These are phyloP conservation scores for Pugionium cornutum DNA, from an alignment of 345 rosid genomes.

Conservation along the genomic window DNA sequence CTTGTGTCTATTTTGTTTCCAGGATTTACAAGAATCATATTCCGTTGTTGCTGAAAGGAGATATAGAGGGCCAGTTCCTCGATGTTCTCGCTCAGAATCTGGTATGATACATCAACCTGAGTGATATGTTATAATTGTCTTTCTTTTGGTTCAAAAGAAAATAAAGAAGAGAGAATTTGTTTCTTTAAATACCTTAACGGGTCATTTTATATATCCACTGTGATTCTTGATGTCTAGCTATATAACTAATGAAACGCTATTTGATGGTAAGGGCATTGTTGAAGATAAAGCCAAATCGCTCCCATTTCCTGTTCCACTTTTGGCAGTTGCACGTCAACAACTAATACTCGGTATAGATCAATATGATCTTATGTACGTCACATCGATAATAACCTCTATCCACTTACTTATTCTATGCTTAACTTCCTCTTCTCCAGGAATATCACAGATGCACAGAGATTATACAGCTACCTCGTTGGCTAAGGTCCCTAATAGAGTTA, in stretches of 20 bases:
- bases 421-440: slow-evolving; percentile 48
- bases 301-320: slow-evolving; percentile 77
- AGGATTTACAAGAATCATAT: slow-evolving; percentile 82
- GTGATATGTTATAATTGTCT: slow-evolving; percentile 1
- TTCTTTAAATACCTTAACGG: background rate
- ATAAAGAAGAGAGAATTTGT: background rate
- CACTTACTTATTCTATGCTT: slow-evolving; percentile 10
- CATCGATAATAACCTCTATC: slow-evolving; percentile 8
- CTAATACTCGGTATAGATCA: slow-evolving; percentile 63
- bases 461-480: slow-evolving; percentile 50
- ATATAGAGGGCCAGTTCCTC: slow-evolving; percentile 50
- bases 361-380: background rate
- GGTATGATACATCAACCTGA: slow-evolving; percentile 47
- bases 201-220: background rate
- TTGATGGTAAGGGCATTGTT: slow-evolving; percentile 58
- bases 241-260: slow-evolving; percentile 35
- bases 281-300: slow-evolving; percentile 71
- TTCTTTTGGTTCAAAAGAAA: slow-evolving; percentile 6
- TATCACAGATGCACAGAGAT: slow-evolving; percentile 50
- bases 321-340: slow-evolving; percentile 80
- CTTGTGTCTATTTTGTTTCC: slow-evolving; percentile 29
- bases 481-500: slow-evolving; percentile 51
- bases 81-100: slow-evolving; percentile 57
- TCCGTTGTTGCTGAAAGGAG: slow-evolving; percentile 60
- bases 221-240: slow-evolving; percentile 25